Evolutionary conservation across 2,329 filamentous ascomycete species (phyloP).

Genomic region (Laburnicola sp.): DNA sequence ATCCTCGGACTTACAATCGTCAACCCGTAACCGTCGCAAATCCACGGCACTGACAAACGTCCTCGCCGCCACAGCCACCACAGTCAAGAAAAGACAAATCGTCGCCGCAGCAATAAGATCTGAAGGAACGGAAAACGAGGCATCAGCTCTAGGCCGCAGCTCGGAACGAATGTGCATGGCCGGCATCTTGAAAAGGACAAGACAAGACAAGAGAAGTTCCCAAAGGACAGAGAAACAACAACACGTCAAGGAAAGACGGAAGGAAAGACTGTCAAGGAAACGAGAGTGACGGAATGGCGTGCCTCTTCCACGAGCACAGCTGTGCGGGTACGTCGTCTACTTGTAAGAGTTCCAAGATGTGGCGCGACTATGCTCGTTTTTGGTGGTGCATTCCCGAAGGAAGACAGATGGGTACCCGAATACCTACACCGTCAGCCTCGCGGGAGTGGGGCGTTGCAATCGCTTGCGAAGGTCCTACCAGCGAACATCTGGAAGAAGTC

Average conservation of each 20-base stretch:
- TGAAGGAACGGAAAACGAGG: constrained; percentile 9
- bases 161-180: constrained; percentile 4
- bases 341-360: constrained; percentile 4
- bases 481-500: background rate
- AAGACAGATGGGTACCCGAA: constrained; percentile 3
- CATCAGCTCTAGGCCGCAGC: constrained; percentile 4
- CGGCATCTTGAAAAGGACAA: background rate
- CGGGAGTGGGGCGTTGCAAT: background rate
- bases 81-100: constrained; percentile 17
- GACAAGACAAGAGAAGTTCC: constrained; percentile 2
- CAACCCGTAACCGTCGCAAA: constrained; percentile 11
- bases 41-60: constrained; percentile 13
- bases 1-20: constrained; percentile 13
- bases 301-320: background rate
- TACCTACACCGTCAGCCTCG: constrained; percentile 1
- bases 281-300: background rate
- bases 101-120: constrained; percentile 12
- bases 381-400: constrained; percentile 8
- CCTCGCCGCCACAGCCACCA: constrained; percentile 10
- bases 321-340: background rate
- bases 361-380: constrained; percentile 2
- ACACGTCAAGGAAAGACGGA: background rate
- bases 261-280: background rate
- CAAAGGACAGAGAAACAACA: background rate
- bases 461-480: background rate